Percentiles rank a stretch among this genome's conserved stretches.
These are phyloP conservation scores for Pisolithus microcarpus DNA, from an alignment of 768 basidiomycete genomes.

Conservation along the genomic window DNA sequence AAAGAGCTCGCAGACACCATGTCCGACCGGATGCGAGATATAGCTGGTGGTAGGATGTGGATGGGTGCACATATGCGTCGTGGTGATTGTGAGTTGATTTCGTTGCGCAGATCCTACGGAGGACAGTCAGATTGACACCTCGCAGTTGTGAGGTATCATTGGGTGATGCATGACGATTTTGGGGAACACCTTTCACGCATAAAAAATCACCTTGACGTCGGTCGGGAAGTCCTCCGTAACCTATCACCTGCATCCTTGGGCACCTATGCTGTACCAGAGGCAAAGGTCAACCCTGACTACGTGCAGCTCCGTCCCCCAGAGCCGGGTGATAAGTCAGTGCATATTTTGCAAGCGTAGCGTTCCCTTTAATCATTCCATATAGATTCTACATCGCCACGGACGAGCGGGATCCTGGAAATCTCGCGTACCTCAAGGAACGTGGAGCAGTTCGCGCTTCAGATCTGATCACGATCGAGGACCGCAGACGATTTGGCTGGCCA, in stretches of 20 bases:
- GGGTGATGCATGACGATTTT: constrained; percentile 31
- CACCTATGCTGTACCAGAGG: constrained; percentile 19
- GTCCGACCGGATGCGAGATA: constrained; percentile 25
- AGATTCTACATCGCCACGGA: constrained; percentile 35
- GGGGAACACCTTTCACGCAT: constrained; percentile 33
- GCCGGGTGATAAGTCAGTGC: constrained; percentile 16
- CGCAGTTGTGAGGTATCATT: constrained; percentile 26
- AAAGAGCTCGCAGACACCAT: constrained; percentile 24
- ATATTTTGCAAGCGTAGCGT: background rate
- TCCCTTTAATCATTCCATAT: constrained; percentile 4
- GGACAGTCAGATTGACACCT: background rate
- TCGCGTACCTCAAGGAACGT: constrained; percentile 27
- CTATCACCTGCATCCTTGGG: constrained; percentile 11
- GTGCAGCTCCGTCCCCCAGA: constrained; percentile 12
- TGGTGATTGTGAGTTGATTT: constrained; percentile 31
- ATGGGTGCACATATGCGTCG: constrained; percentile 40
- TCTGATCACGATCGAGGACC: constrained; percentile 37
- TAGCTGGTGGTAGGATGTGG: constrained; percentile 30
- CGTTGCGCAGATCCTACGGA: background rate
- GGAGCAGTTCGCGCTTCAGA: constrained; percentile 35
- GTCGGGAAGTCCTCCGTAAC: constrained; percentile 15
- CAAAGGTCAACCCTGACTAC: constrained; percentile 10
- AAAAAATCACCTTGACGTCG: constrained; percentile 16
- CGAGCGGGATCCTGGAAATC: constrained; percentile 32
- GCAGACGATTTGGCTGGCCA: constrained; percentile 36